Conservation (phyloP, 2,329 filamentous ascomycete genomes). For the Colletotrichum australisinense region DNA sequence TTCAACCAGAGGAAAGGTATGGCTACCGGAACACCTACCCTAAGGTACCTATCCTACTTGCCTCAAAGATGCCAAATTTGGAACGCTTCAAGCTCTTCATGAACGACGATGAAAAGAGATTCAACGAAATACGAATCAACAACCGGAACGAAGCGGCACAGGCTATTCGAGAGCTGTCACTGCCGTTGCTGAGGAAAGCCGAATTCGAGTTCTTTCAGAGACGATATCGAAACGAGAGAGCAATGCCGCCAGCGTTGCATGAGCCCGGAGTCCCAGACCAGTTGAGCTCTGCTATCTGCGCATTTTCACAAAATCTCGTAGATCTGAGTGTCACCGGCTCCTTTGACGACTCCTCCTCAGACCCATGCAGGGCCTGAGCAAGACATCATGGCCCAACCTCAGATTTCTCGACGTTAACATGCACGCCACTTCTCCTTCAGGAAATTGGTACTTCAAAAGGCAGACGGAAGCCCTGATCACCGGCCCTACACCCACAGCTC, state of each 20-base stretch:
- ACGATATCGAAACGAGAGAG: neutral
- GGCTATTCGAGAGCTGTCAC: neutral
- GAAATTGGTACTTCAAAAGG: neutral
- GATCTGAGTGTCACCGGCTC: neutral
- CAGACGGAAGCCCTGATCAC: neutral
- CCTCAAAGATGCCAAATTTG: conserved; percentile 6
- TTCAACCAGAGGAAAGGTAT: neutral
- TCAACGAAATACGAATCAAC: neutral
- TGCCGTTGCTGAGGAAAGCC: neutral
- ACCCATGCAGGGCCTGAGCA: neutral
- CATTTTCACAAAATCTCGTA: neutral
- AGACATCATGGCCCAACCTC: neutral
- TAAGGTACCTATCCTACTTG: neutral
- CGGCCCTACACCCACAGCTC: neutral
- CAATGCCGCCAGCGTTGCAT: neutral
- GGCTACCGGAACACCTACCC: conserved; percentile 1
- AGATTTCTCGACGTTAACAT: conserved; percentile 1
- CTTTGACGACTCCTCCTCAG: neutral
- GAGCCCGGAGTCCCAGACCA: neutral
- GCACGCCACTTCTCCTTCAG: neutral
- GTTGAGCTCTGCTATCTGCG: neutral
- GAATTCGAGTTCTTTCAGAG: neutral
- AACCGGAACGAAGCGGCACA: neutral
- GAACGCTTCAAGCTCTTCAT: neutral
- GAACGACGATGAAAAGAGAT: conserved; percentile 2